Evolutionary conservation across 2,329 filamentous ascomycete genomes (phyloP), one percentile per base, ranked within the genome.

Genomic region (Didymellaceae sp.): DNA sequence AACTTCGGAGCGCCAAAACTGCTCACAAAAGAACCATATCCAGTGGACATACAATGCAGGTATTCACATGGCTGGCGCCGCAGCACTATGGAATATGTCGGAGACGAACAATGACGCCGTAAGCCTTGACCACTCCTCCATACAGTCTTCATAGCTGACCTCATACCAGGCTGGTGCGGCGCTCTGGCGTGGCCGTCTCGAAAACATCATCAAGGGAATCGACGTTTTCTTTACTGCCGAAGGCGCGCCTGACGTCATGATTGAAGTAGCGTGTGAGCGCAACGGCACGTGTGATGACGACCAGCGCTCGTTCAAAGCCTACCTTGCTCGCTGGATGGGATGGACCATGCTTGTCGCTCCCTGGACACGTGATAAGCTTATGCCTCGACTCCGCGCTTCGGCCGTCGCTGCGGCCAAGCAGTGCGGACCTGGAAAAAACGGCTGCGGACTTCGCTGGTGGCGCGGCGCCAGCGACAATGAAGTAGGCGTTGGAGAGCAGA

Each of bases 401-500:
- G 85, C 84, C 0, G 54, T 67, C 25, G 81, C 79, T 2, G 84
- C 83, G 1, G 83, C 82, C 3, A 65, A 74, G 43, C 77, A 78
- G 16, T 86, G 83, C 63, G 77, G 71, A 3, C 80, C 80, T 9
- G 78, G 77, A 17, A 73, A 77, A n/a, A 70, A 73, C 4, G 74
- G 72, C 5, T 80, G 78, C 57, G 77, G 77, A 21, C 68, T 76
- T 3, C 63, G 67, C 14, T 80, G 78, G 78, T 70, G 62, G 31
- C 71, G 64, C 1, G 62, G 61, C 13, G 68, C 49, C 1, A 78
- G 77, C 55, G 81, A 83, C 60, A 74, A 76, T 16, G 73, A 70
- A 11, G 70, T 70, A 17, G 82, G 82, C 22, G 80, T 83, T 11
- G 82, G 82, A 21, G 79, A 85, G 67, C 79, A 84, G 68, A 84